Percentiles rank a stretch among this genome's conserved stretches.
Conservation (phyloP, 805 yeast species). For the Scheffersomyces amazonensis region DNA sequence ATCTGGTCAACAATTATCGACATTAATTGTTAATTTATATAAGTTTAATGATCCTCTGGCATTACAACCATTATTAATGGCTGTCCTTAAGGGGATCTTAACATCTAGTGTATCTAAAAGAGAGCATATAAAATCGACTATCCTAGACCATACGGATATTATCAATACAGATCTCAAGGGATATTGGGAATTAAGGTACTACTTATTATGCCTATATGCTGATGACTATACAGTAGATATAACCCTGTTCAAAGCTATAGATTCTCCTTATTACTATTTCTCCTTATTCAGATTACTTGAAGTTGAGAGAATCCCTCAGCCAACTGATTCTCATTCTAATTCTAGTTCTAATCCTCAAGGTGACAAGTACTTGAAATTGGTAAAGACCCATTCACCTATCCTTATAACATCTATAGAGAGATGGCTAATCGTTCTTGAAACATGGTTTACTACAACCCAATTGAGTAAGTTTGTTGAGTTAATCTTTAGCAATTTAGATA, state of each 20-base stretch:
- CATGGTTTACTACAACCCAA: not conserved
- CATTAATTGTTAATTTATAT: conserved; percentile 3
- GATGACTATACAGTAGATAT: conserved; percentile 12
- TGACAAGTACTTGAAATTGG: conserved; percentile 10
- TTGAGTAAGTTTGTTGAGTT: not conserved
- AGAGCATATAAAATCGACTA: conserved; percentile 8
- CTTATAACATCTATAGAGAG: conserved; percentile 33
- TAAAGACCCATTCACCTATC: conserved; percentile 9
- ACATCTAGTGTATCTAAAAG: conserved; percentile 19
- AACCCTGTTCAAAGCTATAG: conserved; percentile 12
- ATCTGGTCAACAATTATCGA: conserved; percentile 42
- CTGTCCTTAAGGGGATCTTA: conserved; percentile 41
- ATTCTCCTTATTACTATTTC: conserved; percentile 23
- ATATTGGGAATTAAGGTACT: conserved; percentile 47
- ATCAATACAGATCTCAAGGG: conserved; percentile 15
- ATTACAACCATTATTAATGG: conserved; percentile 12
- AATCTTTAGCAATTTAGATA: not conserved
- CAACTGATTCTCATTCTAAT: no score
- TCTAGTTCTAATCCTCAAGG: no score
- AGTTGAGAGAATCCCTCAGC: no score
- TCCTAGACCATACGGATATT: conserved; percentile 8
- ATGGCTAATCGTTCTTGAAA: conserved; percentile 48
- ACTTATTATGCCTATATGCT: conserved; percentile 44
- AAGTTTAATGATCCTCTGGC: conserved; percentile 1
- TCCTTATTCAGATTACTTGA: conserved; percentile 52